A percentile compares a stretch with the other conserved stretches of the same genome.
Conservation (phyloP, 805 yeast species). For the Candida berthetii region DNA sequence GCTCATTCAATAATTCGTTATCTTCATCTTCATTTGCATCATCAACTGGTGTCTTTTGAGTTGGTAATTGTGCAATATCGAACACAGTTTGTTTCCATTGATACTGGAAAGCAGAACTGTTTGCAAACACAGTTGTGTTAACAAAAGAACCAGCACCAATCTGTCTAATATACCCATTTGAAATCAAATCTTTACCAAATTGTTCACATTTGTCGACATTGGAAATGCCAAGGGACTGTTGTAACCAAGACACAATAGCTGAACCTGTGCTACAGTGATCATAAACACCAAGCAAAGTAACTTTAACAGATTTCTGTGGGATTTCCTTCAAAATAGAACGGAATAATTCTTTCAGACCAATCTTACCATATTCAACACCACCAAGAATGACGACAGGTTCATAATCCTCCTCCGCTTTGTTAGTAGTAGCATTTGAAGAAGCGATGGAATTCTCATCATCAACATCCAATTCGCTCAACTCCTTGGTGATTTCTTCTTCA, state of each 20-base stretch:
- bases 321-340: slow-evolving; percentile 38
- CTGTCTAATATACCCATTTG: slow-evolving; percentile 50
- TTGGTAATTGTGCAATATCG: slow-evolving; percentile 38
- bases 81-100: slow-evolving; percentile 78
- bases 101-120: slow-evolving; percentile 65
- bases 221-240: slow-evolving; percentile 34
- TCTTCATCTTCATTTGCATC: slow-evolving; percentile 13
- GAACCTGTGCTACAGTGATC: slow-evolving; percentile 57
- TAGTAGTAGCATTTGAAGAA: neutral
- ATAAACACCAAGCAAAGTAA: slow-evolving; percentile 67
- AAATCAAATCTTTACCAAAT: slow-evolving; percentile 68
- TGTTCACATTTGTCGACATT: slow-evolving; percentile 56
- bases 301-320: slow-evolving; percentile 48
- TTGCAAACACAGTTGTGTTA: slow-evolving; percentile 67
- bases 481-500: slow-evolving; percentile 34
- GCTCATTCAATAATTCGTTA: slow-evolving; percentile 19
- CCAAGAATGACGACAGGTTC: slow-evolving; percentile 26
- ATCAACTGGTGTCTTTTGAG: slow-evolving; percentile 8
- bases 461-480: slow-evolving; percentile 9
- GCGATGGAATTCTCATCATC: slow-evolving; percentile 14
- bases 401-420: slow-evolving; percentile 16
- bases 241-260: slow-evolving; percentile 53
- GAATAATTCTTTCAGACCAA: slow-evolving; percentile 35
- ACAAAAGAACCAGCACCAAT: slow-evolving; percentile 47
- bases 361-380: slow-evolving; percentile 29